Evolutionary conservation across 345 rosid species (phyloP), one percentile per base, ranked within the genome.

Genomic region (Microthlaspi erraticum): DNA sequence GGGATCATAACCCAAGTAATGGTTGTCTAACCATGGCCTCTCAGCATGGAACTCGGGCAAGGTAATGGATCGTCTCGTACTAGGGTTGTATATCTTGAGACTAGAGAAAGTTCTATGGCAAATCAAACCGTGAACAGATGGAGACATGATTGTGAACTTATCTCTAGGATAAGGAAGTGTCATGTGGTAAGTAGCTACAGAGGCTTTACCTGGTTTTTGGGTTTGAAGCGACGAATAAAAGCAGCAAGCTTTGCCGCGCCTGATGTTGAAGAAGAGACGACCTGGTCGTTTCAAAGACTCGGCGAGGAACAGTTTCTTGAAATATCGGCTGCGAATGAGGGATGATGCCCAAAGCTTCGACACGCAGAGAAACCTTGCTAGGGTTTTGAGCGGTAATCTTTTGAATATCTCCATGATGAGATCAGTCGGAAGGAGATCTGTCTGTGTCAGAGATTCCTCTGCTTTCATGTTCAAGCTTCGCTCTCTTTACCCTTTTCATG

Each of bases 1-100:
- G 16, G 66, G 66, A 58, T 69, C 73, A 69, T 46, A 69, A 69
- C 65, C 73, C 37, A 69, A 45, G 73, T n/a, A 58, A 10, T 57
- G 65, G 31, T 58, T 3, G 3, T 23, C 0, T 2, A 23, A 46
- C 26, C 20, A 9, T 5, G 10, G 2, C 9, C 38, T 36, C 2
- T 14, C 9, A 36, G 73, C 4, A 50, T 60, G 36, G 10, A 51
- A 5, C 18, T 31, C 51, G 0, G 68, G 75, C 17, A 71, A 19
- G 4, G 29, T 11, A 6, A 71, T 60, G 36, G 53, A 31, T 8
- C 17, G 0, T 60, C 68, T 39, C 0, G 61, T 51, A 11, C 68
- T 60, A 60, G 68, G 75, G 53, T 71, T 71, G 32, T 53, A 60
- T 0, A 61, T 37, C 20, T 13, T 19, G 3, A 71, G 53, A 0